Evolutionary conservation across 2,329 filamentous ascomycete genomes (phyloP).

Genomic region (Exserohilum turcica): DNA sequence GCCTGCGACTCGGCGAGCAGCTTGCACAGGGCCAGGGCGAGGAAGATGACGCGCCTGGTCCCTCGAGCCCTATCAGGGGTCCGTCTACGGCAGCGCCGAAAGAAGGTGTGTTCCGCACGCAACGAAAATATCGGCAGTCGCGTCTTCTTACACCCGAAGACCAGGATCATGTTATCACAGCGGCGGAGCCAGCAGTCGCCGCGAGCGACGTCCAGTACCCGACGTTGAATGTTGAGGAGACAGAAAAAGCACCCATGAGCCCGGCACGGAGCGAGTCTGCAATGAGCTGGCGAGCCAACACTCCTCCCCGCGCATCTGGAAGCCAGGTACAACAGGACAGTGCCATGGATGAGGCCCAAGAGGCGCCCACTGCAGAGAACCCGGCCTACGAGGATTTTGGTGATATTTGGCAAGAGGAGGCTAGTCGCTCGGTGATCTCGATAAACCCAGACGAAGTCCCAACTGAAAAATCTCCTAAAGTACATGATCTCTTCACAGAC

Average conservation of each 20-base stretch:
- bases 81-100: constrained; percentile 13
- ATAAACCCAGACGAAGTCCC: constrained; percentile 25
- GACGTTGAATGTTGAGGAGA: constrained; percentile 17
- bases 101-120: constrained; percentile 31
- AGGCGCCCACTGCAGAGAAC: constrained; percentile 6
- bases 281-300: constrained; percentile 42
- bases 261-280: constrained; percentile 41
- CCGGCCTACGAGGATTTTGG: constrained; percentile 27
- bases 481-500: constrained; percentile 44
- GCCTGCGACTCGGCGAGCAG: constrained; percentile 47
- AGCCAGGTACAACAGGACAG: not conserved
- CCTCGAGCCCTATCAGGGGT: constrained; percentile 26
- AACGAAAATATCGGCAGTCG: constrained; percentile 29
- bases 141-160: constrained; percentile 47
- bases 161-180: constrained; percentile 27
- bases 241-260: constrained; percentile 34
- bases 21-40: constrained; percentile 35
- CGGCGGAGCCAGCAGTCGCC: constrained; percentile 14
- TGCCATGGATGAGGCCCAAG: constrained; percentile 1
- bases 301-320: constrained; percentile 12
- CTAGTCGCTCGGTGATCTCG: constrained; percentile 44
- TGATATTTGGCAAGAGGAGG: constrained; percentile 57
- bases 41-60: constrained; percentile 20
- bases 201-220: constrained; percentile 37
- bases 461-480: constrained; percentile 20